A percentile compares a stretch with the other conserved stretches of the same genome.
phyloP scores from a whole-genome alignment of 176 grass and related monocot species.

The Coix lacrymajobi region DNA sequence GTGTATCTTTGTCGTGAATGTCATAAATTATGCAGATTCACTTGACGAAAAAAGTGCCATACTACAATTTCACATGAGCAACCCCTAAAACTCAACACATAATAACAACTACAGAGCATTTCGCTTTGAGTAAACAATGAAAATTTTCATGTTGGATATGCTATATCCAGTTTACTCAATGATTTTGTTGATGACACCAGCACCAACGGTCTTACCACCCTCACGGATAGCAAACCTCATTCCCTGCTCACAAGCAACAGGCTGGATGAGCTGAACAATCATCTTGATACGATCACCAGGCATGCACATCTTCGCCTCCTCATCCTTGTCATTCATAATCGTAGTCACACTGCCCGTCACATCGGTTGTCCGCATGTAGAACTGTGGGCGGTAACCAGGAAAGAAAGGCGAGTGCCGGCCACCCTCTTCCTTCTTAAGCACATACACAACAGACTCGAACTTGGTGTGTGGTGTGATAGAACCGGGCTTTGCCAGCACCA shows the following conservation, averaged over 20 bases:
- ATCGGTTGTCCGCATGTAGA: slow-evolving; percentile 91
- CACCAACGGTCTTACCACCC: slow-evolving; percentile 86
- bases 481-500: slow-evolving; percentile 64
- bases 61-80: slow-evolving; percentile 53
- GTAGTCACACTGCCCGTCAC: slow-evolving; percentile 68
- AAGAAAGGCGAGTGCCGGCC: slow-evolving; percentile 87
- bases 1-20: slow-evolving; percentile 41
- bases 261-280: slow-evolving; percentile 78
- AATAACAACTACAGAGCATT: slow-evolving; percentile 60
- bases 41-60: slow-evolving; percentile 47
- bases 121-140: slow-evolving; percentile 42
- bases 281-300: slow-evolving; percentile 86
- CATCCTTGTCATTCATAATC: slow-evolving; percentile 94
- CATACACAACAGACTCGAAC: slow-evolving; percentile 85
- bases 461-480: slow-evolving; percentile 88
- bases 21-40: slow-evolving; percentile 55
- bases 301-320: slow-evolving; percentile 95
- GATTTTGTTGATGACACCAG: slow-evolving; percentile 72
- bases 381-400: slow-evolving; percentile 78
- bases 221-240: slow-evolving; percentile 92
- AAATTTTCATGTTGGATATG: slow-evolving; percentile 35
- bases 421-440: slow-evolving; percentile 92
- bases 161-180: slow-evolving; percentile 49
- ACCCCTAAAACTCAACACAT: slow-evolving; percentile 53
- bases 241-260: slow-evolving; percentile 69